These are phyloP conservation scores for Tetracladium marchalianum DNA, from an alignment of 495 filamentous ascomycete genomes.

Conservation along the genomic window DNA sequence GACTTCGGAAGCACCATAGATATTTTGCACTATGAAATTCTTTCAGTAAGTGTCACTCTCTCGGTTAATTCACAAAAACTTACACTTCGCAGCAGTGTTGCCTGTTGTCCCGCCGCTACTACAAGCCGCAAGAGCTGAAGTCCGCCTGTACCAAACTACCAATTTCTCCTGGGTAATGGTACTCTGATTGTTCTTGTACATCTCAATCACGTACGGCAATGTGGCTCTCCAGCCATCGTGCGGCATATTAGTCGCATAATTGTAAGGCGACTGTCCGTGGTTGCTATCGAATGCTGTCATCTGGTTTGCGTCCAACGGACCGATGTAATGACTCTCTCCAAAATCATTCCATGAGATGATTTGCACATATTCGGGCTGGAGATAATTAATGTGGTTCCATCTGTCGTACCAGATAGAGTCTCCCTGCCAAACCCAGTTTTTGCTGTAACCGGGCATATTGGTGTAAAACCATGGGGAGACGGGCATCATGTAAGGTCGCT, in stretches of 20 bases:
- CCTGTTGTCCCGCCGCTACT: neutral
- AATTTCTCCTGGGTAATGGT: neutral
- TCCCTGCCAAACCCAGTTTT: conserved; percentile 33
- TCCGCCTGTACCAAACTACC: conserved; percentile 1
- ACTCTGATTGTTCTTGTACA: conserved; percentile 27
- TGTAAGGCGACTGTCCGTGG: neutral
- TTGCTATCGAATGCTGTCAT: conserved; percentile 25
- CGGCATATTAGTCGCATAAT: conserved; percentile 33
- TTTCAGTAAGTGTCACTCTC: neutral
- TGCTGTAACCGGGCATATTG: conserved; percentile 42
- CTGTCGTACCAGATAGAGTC: conserved; percentile 61
- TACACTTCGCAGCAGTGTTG: neutral
- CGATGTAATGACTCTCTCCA: conserved; percentile 53
- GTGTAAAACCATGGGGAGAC: conserved; percentile 58
- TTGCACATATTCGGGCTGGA: conserved; percentile 42
- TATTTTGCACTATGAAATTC: neutral
- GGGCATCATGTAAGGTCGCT: too few species aligned
- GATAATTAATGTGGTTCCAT: conserved; percentile 42
- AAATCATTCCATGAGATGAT: conserved; percentile 56
- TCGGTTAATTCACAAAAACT: too few species aligned
- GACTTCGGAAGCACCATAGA: neutral
- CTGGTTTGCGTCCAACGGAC: conserved; percentile 24
- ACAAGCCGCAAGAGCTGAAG: neutral
- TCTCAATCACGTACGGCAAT: conserved; percentile 43
- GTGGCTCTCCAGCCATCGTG: conserved; percentile 44